phyloP scores from a whole-genome alignment of 1,139 yeast species.

The Blastobotrys capitulatus region DNA sequence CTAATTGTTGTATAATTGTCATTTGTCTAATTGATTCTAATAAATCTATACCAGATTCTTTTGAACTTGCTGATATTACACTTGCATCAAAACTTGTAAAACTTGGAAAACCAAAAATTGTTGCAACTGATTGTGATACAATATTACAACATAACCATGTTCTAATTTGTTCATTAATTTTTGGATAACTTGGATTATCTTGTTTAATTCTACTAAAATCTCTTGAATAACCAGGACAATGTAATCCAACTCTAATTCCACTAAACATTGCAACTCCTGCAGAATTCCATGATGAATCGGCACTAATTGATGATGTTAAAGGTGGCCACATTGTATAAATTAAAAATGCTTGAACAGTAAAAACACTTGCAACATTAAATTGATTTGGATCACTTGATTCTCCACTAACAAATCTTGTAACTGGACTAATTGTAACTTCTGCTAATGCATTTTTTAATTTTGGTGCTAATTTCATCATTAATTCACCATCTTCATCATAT shows the following conservation, averaged over 20 bases:
- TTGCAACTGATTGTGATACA: conserved; percentile 83
- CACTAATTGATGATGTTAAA: conserved; percentile 83
- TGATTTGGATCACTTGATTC: conserved; percentile 58
- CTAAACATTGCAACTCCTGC: conserved; percentile 88
- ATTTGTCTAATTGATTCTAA: conserved; percentile 63
- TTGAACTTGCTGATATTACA: conserved; percentile 49
- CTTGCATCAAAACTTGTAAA: conserved; percentile 81
- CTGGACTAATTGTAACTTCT: conserved; percentile 85
- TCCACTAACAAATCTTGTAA: conserved; percentile 69
- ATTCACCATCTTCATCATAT: conserved; percentile 39
- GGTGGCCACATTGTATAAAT: conserved; percentile 95
- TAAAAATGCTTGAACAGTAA: conserved; percentile 87
- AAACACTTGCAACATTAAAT: conserved; percentile 85
- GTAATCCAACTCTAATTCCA: conserved; percentile 86
- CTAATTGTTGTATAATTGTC: conserved; percentile 78
- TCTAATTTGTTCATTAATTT: conserved; percentile 69
- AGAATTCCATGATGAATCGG: conserved; percentile 94
- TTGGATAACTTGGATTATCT: conserved; percentile 30
- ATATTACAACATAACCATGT: conserved; percentile 95
- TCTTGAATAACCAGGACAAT: conserved; percentile 60
- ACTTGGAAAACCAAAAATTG: conserved; percentile 92
- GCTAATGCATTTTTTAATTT: conserved; percentile 71
- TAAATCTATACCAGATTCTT: conserved; percentile 40
- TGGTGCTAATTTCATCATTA: conserved; percentile 54
- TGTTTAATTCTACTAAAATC: conserved; percentile 44